Percentiles rank a stretch among this genome's conserved stretches.
phyloP scores from a whole-genome alignment of 1,284 basidiomycete species.

The Cutaneotrichosporon cavernicola region DNA sequence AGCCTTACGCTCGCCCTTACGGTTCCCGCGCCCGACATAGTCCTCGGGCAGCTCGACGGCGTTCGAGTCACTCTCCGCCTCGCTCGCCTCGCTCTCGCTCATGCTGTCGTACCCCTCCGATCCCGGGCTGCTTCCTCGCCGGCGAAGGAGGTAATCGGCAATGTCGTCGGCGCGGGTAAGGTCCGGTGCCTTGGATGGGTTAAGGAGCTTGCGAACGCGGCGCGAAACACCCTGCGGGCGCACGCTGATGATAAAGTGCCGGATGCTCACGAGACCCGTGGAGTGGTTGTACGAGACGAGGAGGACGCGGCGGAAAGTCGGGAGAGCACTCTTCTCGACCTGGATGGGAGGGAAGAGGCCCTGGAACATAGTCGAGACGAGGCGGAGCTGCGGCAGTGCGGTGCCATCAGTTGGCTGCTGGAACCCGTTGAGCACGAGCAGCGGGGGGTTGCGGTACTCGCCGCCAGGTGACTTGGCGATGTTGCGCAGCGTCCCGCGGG shows the following conservation, averaged over 20 bases:
- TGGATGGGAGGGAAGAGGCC: slow-evolving; percentile 58
- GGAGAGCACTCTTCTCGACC: slow-evolving; percentile 70
- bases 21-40: slow-evolving; percentile 92
- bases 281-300: slow-evolving; percentile 88
- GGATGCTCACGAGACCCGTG: slow-evolving; percentile 82
- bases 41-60: slow-evolving; percentile 79
- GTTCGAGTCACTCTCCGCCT: slow-evolving; percentile 71
- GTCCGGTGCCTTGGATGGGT: slow-evolving; percentile 58
- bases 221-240: slow-evolving; percentile 91
- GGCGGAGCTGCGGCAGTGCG: slow-evolving; percentile 53
- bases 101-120: slow-evolving; percentile 78
- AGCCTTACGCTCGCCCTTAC: slow-evolving; percentile 83
- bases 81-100: slow-evolving; percentile 59
- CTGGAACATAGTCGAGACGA: slow-evolving; percentile 59
- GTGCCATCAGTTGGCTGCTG: slow-evolving; percentile 54
- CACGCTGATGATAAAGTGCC: slow-evolving; percentile 94
- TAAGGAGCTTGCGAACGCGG: slow-evolving; percentile 82
- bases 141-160: slow-evolving; percentile 86
- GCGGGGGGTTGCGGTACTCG: slow-evolving; percentile 53
- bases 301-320: slow-evolving; percentile 84
- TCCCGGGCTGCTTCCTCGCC: slow-evolving; percentile 53
- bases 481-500: slow-evolving; percentile 35
- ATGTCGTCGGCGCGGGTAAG: slow-evolving; percentile 89
- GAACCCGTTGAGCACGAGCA: slow-evolving; percentile 57
- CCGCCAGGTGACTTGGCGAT: slow-evolving; percentile 50